Evolutionary conservation across 352 stramenopile genomes (phyloP).

Genomic region (Pythium dissotocum): DNA sequence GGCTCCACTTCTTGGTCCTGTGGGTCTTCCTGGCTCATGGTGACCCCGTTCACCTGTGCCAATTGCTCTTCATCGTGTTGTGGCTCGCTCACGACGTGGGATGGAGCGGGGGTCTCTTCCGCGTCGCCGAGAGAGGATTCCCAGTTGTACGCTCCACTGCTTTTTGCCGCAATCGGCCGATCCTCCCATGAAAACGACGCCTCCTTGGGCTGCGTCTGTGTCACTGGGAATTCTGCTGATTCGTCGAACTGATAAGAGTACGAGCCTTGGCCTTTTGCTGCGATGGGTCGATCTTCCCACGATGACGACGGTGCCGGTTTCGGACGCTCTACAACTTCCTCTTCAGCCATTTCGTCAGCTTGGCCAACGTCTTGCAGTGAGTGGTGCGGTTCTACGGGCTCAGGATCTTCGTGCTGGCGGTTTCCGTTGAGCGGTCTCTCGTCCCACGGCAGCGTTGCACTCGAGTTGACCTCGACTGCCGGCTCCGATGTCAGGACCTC

Average conservation of each 20-base stretch:
- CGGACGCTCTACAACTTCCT: neutral
- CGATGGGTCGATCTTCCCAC: constrained; percentile 19
- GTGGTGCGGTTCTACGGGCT: neutral
- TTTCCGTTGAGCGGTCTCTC: constrained; percentile 17
- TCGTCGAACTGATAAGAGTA: constrained; percentile 1
- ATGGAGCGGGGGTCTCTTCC: neutral
- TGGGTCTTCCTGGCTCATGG: neutral
- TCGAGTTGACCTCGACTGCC: neutral
- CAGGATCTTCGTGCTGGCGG: neutral
- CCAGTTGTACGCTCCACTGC: constrained; percentile 11
- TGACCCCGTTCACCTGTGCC: too few relatives aligned
- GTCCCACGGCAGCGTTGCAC: constrained; percentile 1
- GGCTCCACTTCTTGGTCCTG: neutral
- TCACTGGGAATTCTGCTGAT: neutral
- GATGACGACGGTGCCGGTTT: neutral
- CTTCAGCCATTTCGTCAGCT: neutral
- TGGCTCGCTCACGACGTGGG: neutral
- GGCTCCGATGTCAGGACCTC: neutral
- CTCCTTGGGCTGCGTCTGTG: neutral
- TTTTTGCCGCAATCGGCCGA: constrained; percentile 11
- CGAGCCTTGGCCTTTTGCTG: neutral
- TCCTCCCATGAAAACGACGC: constrained; percentile 18
- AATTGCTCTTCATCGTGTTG: neutral
- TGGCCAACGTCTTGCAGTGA: neutral
- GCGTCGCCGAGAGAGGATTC: neutral